phyloP scores from a whole-genome alignment of 257 asterid genomes.

The Capsicum pubescens region DNA sequence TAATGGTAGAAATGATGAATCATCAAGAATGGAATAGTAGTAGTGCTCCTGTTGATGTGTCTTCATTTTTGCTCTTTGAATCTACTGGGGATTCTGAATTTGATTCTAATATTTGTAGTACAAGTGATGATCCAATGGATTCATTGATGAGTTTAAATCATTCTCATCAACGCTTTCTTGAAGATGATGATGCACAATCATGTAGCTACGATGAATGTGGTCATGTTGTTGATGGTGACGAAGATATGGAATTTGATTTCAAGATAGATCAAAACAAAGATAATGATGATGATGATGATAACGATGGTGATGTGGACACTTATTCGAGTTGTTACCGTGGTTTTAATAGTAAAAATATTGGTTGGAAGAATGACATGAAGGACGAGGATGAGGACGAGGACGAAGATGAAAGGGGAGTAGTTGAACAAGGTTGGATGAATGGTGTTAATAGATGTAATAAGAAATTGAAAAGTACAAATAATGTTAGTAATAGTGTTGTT shows the following conservation, averaged over 20 bases:
- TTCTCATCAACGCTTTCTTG: conserved; percentile 9
- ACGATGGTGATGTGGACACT: background rate
- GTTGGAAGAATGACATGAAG: background rate
- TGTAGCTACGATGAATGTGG: conserved; percentile 14
- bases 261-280: background rate
- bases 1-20: background rate
- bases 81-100: conserved; percentile 32
- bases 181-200: conserved; percentile 32
- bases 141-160: background rate
- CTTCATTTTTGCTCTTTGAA: conserved; percentile 28
- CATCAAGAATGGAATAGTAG: background rate
- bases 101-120: background rate
- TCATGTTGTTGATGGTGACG: background rate
- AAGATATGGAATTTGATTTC: background rate
- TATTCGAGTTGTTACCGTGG: background rate
- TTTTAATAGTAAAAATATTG: background rate
- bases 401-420: conserved; percentile 4
- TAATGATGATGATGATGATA: background rate
- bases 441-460: background rate
- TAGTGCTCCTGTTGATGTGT: conserved; percentile 24
- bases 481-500: conserved; percentile 20
- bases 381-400: conserved; percentile 15
- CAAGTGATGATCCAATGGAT: conserved; percentile 6
- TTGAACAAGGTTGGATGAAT: conserved; percentile 28
- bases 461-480: conserved; percentile 7